Conservation (phyloP, 345 rosid species). For the Tarenaya hassleriana region DNA sequence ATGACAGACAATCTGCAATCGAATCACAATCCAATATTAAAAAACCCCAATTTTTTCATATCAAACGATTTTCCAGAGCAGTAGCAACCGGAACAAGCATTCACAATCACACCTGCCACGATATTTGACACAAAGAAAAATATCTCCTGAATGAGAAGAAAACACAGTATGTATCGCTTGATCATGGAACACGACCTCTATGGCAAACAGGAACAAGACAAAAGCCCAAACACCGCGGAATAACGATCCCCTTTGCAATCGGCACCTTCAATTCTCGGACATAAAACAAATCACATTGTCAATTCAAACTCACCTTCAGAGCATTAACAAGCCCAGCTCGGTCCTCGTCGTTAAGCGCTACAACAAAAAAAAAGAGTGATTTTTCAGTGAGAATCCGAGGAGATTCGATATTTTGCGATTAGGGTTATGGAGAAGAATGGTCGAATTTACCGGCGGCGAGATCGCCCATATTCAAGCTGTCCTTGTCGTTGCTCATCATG, state of each 20-base stretch:
- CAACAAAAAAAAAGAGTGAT: constrained; percentile 5
- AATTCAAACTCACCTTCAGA: constrained; percentile 47
- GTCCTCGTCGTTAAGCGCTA: constrained; percentile 64
- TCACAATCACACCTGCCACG: too few relatives aligned
- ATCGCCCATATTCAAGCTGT: constrained; percentile 57
- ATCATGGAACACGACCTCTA: too few relatives aligned
- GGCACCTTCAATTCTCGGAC: neutral
- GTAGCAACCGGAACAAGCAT: too few relatives aligned
- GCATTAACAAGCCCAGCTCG: constrained; percentile 76
- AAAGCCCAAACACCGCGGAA: constrained; percentile 6
- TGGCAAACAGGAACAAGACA: neutral
- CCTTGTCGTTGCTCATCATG: constrained; percentile 64
- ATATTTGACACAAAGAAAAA: neutral
- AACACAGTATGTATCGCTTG: neutral
- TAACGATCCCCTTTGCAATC: neutral
- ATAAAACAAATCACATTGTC: neutral
- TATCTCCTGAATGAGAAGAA: too few relatives aligned
- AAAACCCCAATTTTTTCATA: too few relatives aligned
- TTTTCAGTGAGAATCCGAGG: neutral
- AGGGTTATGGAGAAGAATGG: neutral
- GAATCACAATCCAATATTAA: too few relatives aligned
- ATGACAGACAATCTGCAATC: too few relatives aligned
- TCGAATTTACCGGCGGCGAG: constrained; percentile 49
- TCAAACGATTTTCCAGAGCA: too few relatives aligned
- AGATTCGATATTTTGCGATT: neutral